Evolutionary conservation across 2,329 filamentous ascomycete genomes (phyloP).

Genomic region (Pseudocercospora fuligena): DNA sequence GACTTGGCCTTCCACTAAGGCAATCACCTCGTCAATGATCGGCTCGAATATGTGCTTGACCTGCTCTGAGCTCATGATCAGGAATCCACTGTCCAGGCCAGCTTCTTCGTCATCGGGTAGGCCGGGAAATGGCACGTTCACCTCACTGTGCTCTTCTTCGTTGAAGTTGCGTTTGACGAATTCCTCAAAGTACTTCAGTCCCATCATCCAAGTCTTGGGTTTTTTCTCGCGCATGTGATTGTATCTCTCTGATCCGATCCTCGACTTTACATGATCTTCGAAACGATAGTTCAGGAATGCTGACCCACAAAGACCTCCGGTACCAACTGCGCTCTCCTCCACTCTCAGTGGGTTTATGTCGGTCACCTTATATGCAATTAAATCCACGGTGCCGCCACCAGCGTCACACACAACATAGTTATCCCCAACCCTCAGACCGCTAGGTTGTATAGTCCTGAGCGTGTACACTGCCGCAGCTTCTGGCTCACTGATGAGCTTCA

Average conservation of each 20-base stretch:
- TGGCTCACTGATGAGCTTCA: constrained; percentile 80
- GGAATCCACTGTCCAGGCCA: constrained; percentile 75
- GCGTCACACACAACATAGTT: constrained; percentile 64
- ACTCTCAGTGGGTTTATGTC: constrained; percentile 73
- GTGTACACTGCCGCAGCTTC: constrained; percentile 82
- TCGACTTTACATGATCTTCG: constrained; percentile 72
- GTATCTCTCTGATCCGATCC: constrained; percentile 68
- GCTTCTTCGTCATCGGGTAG: constrained; percentile 76
- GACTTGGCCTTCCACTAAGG: constrained; percentile 56
- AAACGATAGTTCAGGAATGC: constrained; percentile 82
- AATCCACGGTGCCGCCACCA: constrained; percentile 67
- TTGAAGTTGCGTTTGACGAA: constrained; percentile 86
- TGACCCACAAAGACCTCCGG: constrained; percentile 76
- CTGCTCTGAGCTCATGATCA: constrained; percentile 74
- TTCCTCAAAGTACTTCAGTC: constrained; percentile 78
- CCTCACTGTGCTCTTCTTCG: constrained; percentile 67
- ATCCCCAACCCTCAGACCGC: constrained; percentile 70
- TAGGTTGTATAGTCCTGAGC: constrained; percentile 77
- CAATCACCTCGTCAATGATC: constrained; percentile 69
- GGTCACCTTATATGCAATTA: constrained; percentile 82
- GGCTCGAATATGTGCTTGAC: constrained; percentile 68
- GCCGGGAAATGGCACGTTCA: constrained; percentile 79
- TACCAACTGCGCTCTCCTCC: constrained; percentile 79
- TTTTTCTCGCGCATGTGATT: constrained; percentile 79
- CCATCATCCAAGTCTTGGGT: constrained; percentile 74